Base-by-base conservation (phyloP, 345 rosid species). In the Corymbia maculata region DNA sequence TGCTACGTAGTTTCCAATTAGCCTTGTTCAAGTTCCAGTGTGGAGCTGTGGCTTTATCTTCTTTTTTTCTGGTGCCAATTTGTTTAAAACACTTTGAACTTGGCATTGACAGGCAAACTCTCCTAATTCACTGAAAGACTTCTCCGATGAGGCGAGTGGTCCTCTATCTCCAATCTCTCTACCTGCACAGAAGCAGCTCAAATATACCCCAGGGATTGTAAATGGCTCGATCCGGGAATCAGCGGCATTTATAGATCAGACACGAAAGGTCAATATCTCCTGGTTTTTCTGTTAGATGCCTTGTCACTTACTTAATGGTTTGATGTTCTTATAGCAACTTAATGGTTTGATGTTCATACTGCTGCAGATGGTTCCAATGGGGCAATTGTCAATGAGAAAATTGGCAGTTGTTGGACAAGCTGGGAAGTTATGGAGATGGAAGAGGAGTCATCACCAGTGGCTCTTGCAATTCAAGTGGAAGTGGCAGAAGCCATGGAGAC, bases 401-500 rank as follows among this genome's bases (percentile, higher is more conserved):
- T 89, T 94, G 90, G 94, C 95, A 79, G 94, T 92, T 36, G 89
- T 93, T 47, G 96, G 98, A 84, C 93, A 95, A 90, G 94, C 96
- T 88, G 99, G 98, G 88, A 98, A 94, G 90, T 93, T 98, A 86
- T 97, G 99, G 99, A 97, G 99, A 93, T 98, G 99, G 99, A 98
- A 98, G 92, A 96, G 99, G 93, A 95, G 99, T 89, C 99, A 98
- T 93, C 99, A 97, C 90, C 98, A 95, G 85, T 98, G 99, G 99
- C 96, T 95, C 61, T 90, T 98, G 91, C 99, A 98, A 87, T 98
- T 96, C 94, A 98, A 98, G 91, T 98, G 98, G 98, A 98, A 98
- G 92, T 98, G 99, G 99, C 99, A 98, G 92, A 98, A 98, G 92
- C 99, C 99, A 80, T 98, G 99, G 99, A 96, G 95, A 91, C 96